These are phyloP conservation scores for Aureobasidium sp. DNA, from an alignment of 2,329 filamentous ascomycete species.

Conservation along the genomic window DNA sequence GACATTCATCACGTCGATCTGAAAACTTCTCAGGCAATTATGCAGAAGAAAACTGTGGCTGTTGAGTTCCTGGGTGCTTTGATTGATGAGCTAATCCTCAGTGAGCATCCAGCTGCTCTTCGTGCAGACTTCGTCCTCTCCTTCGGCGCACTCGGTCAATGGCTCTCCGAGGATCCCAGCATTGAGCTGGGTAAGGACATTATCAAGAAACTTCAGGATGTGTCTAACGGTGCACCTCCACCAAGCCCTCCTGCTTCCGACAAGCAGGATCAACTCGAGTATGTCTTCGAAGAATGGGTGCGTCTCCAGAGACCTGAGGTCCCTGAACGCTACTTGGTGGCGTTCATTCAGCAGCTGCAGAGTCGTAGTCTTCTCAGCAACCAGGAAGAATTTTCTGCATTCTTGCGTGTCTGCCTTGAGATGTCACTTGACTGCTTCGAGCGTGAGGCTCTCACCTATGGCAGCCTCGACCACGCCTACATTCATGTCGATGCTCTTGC, in stretches of 20 bases:
- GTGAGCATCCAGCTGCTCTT: constrained; percentile 68
- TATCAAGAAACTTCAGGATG: constrained; percentile 56
- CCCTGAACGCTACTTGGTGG: constrained; percentile 61
- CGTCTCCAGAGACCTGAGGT: constrained; percentile 71
- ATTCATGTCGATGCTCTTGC: constrained; percentile 72
- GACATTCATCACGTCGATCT: constrained; percentile 53
- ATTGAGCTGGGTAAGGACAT: constrained; percentile 62
- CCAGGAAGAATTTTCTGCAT: constrained; percentile 69
- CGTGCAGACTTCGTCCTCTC: constrained; percentile 82
- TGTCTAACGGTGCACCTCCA: constrained; percentile 41
- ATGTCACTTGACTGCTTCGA: constrained; percentile 73
- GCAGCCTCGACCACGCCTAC: constrained; percentile 54
- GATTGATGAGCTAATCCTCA: constrained; percentile 70
- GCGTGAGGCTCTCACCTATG: constrained; percentile 54
- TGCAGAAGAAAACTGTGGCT: constrained; percentile 62
- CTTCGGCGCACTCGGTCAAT: constrained; percentile 71
- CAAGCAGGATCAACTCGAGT: constrained; percentile 79
- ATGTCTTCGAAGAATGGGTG: constrained; percentile 94
- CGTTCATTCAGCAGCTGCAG: constrained; percentile 82
- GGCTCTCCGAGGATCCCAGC: constrained; percentile 67
- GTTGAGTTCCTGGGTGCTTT: constrained; percentile 75
- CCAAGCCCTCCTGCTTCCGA: constrained; percentile 50
- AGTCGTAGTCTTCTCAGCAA: constrained; percentile 63
- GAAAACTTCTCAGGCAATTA: constrained; percentile 65
- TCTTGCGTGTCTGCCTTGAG: constrained; percentile 77